These are phyloP conservation scores for Alternaria novae-zelandiae DNA, from an alignment of 2,329 filamentous ascomycete genomes.

Conservation along the genomic window DNA sequence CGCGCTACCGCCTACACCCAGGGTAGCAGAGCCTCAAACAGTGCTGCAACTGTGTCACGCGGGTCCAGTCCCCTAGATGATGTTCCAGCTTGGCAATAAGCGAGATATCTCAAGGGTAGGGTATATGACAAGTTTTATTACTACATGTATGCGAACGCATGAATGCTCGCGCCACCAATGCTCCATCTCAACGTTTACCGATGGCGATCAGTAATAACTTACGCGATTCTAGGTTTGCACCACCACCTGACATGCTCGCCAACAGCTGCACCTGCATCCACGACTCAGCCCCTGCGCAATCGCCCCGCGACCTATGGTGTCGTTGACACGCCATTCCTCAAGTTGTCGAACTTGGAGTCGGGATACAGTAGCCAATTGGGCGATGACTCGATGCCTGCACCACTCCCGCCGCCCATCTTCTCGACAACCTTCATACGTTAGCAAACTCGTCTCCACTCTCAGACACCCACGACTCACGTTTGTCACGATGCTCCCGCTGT, in stretches of 20 bases:
- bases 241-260: neutral
- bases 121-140: conserved; percentile 23
- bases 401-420: conserved; percentile 48
- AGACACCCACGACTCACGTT: conserved; percentile 34
- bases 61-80: conserved; percentile 9
- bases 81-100: conserved; percentile 22
- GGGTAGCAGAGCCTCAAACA: conserved; percentile 22
- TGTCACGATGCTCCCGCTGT: conserved; percentile 66
- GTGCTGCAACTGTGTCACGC: conserved; percentile 15
- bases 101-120: conserved; percentile 5
- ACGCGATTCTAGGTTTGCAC: conserved; percentile 1
- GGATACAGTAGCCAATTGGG: conserved; percentile 58
- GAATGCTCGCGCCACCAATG: conserved; percentile 17
- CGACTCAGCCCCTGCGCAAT: neutral
- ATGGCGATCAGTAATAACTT: neutral
- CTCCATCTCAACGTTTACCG: conserved; percentile 2
- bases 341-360: conserved; percentile 61
- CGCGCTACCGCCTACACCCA: conserved; percentile 1
- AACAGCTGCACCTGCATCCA: neutral
- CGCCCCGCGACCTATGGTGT: neutral
- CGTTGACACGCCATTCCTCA: conserved; percentile 50
- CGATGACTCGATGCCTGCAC: conserved; percentile 54
- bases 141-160: conserved; percentile 17
- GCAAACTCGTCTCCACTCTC: neutral
- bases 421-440: conserved; percentile 40